Evolutionary conservation across 148 eudicot genomes (phyloP).

Genomic region (Vaccinium corymbosum): DNA sequence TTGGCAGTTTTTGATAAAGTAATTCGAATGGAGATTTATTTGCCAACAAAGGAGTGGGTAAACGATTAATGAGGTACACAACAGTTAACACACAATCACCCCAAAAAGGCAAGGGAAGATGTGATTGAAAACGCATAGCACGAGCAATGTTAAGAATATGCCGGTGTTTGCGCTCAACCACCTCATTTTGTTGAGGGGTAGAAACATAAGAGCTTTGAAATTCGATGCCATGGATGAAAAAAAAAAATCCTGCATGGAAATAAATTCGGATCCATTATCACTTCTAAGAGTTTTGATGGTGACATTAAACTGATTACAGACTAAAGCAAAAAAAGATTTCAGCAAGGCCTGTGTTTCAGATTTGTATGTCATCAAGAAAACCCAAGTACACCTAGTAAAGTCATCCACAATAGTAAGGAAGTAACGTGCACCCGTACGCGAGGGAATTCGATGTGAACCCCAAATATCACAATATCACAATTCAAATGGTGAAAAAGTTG

Average conservation of each 20-base stretch:
- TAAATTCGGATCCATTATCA: background rate
- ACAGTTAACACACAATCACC: background rate
- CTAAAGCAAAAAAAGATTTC: background rate
- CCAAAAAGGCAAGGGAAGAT: background rate
- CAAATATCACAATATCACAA: background rate
- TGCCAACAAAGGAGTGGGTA: background rate
- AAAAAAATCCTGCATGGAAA: background rate
- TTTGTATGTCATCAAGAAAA: too few relatives aligned
- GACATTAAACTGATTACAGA: background rate
- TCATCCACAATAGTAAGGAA: too few relatives aligned
- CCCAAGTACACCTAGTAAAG: too few relatives aligned
- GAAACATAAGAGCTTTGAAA: background rate
- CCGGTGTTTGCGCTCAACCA: background rate
- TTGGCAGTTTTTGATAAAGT: background rate
- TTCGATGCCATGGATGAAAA: background rate
- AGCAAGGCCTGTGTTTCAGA: too few relatives aligned
- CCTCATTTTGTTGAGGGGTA: background rate
- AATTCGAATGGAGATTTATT: background rate
- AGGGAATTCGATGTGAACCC: background rate
- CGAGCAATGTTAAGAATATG: background rate
- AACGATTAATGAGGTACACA: background rate
- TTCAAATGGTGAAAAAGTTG: too few relatives aligned
- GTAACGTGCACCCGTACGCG: too few relatives aligned
- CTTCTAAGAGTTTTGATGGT: background rate
- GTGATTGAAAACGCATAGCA: background rate